These are phyloP conservation scores for Yamadazyma akitaensis DNA, from an alignment of 805 yeast genomes.

Conservation along the genomic window DNA sequence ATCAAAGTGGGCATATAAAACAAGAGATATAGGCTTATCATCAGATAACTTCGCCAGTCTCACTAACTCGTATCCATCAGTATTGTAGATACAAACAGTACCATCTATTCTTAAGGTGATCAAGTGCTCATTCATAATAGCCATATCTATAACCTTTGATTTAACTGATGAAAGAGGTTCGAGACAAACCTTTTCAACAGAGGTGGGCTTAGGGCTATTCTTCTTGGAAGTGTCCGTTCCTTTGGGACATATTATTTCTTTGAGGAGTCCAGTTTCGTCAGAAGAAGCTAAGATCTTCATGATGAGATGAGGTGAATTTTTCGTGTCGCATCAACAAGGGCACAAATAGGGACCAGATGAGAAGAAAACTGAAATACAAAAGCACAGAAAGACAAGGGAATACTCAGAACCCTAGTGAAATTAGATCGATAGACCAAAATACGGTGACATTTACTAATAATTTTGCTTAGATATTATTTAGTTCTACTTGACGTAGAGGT, in stretches of 20 bases:
- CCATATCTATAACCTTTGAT: conserved; percentile 35
- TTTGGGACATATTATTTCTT: conserved; percentile 57
- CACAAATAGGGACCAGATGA: background rate
- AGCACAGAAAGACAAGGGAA: background rate
- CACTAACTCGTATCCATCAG: conserved; percentile 28
- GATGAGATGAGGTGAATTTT: conserved; percentile 7
- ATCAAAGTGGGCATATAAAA: conserved; percentile 25
- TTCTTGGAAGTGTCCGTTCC: conserved; percentile 81
- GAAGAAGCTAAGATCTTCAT: conserved; percentile 66
- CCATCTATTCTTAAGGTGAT: conserved; percentile 46
- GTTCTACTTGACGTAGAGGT: too few relatives aligned
- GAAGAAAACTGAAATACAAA: background rate
- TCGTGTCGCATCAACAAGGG: background rate
- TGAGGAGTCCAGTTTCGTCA: conserved; percentile 64
- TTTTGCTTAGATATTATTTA: background rate
- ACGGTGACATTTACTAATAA: too few relatives aligned
- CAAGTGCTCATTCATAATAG: conserved; percentile 30
- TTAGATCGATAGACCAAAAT: background rate
- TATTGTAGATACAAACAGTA: conserved; percentile 36
- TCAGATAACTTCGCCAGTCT: conserved; percentile 24
- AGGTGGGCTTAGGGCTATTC: conserved; percentile 60
- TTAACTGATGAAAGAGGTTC: conserved; percentile 25
- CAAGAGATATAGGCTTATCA: conserved; percentile 31
- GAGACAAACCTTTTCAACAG: conserved; percentile 42
- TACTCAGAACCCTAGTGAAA: too few relatives aligned